Base-by-base conservation (phyloP, 1,284 basidiomycete species). In the Phlebopus sp. region DNA sequence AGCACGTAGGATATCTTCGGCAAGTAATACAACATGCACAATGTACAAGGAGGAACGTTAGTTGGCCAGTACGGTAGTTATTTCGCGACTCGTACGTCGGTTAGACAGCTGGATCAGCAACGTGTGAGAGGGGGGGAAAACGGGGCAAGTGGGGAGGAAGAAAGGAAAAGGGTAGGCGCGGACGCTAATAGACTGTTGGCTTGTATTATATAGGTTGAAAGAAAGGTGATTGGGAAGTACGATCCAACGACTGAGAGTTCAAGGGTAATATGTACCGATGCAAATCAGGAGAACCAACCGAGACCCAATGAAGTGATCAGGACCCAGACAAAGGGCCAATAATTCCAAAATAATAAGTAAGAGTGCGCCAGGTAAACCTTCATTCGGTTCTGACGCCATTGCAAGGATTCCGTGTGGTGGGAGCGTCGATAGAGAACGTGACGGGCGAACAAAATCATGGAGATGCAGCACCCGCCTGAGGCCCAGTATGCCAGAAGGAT, bases 401-500 rank as follows among this genome's bases (percentile, higher is more conserved):
- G 11, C 9, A 25, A 37, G 27, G 23, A 35, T 15, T 19, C 19
- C 8, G 15, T 14, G 13, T 17, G 21, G 21, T 17, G 15, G 13
- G 27, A 7, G 25, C 5, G 4, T 29, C 17, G 17, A 25, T 8
- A 17, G 0, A 25, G 21, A 7, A 4, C n/a, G 18, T 11, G 11
- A 44, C 25, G 34, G 32, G 17, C 37, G 19, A 14, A 41, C 25
- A 13, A 11, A 19, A 19, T 63, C 45, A 64, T 19, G 58, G 52
- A 17, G 62, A 39, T n/a, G 62, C 25, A 17, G 55, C 52, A 17
- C 57, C 42, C 11, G 59, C 25, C 18, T 60, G 50, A 21, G 52
- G 10, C 13, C 64, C 63, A 29, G 15, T 54, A 31, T 57, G 51
- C 62, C 65, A 64, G 19, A 64, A 82, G 37, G 81, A 68, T 25